Base-by-base conservation (phyloP, 2,329 filamentous ascomycete genomes). In the Trichoderma sp. region DNA sequence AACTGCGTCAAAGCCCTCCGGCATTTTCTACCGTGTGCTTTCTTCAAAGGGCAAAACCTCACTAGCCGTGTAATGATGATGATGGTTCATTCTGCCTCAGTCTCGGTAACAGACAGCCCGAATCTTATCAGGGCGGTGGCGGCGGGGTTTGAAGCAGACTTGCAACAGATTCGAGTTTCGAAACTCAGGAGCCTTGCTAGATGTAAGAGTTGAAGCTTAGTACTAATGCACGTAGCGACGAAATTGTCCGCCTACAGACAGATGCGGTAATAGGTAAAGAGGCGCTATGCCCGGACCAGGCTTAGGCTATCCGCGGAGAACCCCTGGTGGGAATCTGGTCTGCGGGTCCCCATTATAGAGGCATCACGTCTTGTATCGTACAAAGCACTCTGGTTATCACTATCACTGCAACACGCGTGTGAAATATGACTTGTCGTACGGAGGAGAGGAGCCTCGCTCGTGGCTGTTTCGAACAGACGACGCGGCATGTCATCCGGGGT, bases 91-190 rank as follows among this genome's bases (percentile, higher is more conserved):
- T 64, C 2, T 27, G 29, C 27, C n/a, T 16, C 35, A 33, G 33
- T 41, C 53, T 16, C 29, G 59, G 31, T 29, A 24, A 63, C 41
- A 65, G 50, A 18, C 38, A 35, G 33, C 6, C 63, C 60, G 21
- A 33, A 31, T 18, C 53, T 16, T 11, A 62, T 31, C 45, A 62
- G 31, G 45, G 63, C 29, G 63, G 75, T 77, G 76, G 79, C 66
- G 80, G 79, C 75, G 76, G 77, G 76, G 79, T 82, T 83, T 87
- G 86, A 87, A 83, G 86, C 86, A 87, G 79, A 83, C 79, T 83
- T 88, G 86, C 83, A 85, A 88, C 86, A 85, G 74, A 81, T 81
- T 80, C 78, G 78, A 81, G 86, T 88, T 88, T 88, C 86, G 85
- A 77, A 77, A 75, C 72, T 79, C 76, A 77, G 80, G 78, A 79